Conservation (phyloP, 1,284 basidiomycete species). For the Athelia sp. region DNA sequence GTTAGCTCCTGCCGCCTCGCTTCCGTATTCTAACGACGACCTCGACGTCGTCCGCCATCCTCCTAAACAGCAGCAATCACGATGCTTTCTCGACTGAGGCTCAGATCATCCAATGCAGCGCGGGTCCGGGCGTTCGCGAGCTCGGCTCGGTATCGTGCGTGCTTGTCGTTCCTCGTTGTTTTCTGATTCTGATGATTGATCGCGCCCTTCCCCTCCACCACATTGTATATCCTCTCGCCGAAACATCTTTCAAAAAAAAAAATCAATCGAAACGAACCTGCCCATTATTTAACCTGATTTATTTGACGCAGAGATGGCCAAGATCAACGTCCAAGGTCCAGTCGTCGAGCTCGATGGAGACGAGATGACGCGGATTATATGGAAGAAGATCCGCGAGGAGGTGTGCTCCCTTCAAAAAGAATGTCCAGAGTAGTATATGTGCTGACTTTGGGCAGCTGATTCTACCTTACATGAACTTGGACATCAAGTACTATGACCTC, state of each 20-base stretch:
- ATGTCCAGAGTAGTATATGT: neutral
- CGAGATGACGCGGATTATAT: constrained; percentile 97
- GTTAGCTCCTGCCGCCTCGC: too few species aligned
- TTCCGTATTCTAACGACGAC: too few species aligned
- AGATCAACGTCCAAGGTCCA: constrained; percentile 86
- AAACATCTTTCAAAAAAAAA: neutral
- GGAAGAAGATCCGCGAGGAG: constrained; percentile 98
- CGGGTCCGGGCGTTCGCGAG: too few species aligned
- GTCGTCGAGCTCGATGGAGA: constrained; percentile 97
- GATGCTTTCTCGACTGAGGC: too few species aligned
- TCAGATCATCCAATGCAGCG: too few species aligned
- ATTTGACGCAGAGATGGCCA: constrained; percentile 27
- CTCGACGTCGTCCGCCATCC: too few species aligned
- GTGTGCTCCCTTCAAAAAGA: constrained; percentile 35
- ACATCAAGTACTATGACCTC: constrained; percentile 98
- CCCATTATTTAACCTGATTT: constrained; percentile 3
- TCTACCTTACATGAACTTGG: constrained; percentile 89
- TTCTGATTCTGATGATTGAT: neutral
- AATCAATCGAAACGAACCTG: too few species aligned
- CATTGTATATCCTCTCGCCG: neutral
- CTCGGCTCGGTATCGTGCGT: too few species aligned
- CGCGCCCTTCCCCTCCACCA: too few species aligned
- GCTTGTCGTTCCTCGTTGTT: neutral
- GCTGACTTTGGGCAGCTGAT: constrained; percentile 61
- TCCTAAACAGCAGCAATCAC: too few species aligned